These are phyloP conservation scores for Kodamaea laetipori DNA, from an alignment of 805 yeast genomes.

Conservation along the genomic window DNA sequence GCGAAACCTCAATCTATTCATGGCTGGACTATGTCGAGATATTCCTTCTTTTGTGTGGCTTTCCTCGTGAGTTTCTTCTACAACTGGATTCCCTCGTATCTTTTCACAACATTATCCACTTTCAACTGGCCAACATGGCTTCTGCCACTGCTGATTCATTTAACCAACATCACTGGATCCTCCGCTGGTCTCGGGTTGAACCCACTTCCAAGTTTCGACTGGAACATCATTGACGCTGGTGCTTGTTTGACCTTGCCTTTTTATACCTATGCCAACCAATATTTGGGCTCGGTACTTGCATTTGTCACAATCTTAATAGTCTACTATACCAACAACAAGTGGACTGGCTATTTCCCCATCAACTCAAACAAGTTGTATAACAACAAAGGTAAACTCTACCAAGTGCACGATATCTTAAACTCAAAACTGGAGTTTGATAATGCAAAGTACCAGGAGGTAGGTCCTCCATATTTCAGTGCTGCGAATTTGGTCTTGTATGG, in stretches of 20 bases:
- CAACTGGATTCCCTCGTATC: constrained; percentile 45
- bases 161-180: constrained; percentile 42
- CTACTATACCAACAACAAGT: constrained; percentile 50
- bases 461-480: constrained; percentile 68
- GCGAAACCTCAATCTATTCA: constrained; percentile 16
- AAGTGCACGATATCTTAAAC: constrained; percentile 49
- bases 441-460: constrained; percentile 51
- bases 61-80: constrained; percentile 39
- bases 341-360: constrained; percentile 55
- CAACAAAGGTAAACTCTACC: constrained; percentile 51
- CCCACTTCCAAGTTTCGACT: constrained; percentile 46
- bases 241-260: constrained; percentile 46
- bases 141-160: constrained; percentile 39
- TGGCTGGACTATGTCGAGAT: constrained; percentile 47
- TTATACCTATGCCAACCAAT: constrained; percentile 44
- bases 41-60: constrained; percentile 39
- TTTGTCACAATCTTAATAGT: constrained; percentile 35
- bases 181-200: constrained; percentile 43
- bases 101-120: constrained; percentile 40
- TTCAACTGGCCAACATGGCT: constrained; percentile 52
- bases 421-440: constrained; percentile 47
- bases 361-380: constrained; percentile 54
- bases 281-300: constrained; percentile 37
- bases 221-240: constrained; percentile 42
- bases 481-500: constrained; percentile 63